Percentiles rank a stretch among this genome's conserved stretches.
phyloP scores from a whole-genome alignment of 352 stramenopile genomes.

The Globisporangium radiosum region DNA sequence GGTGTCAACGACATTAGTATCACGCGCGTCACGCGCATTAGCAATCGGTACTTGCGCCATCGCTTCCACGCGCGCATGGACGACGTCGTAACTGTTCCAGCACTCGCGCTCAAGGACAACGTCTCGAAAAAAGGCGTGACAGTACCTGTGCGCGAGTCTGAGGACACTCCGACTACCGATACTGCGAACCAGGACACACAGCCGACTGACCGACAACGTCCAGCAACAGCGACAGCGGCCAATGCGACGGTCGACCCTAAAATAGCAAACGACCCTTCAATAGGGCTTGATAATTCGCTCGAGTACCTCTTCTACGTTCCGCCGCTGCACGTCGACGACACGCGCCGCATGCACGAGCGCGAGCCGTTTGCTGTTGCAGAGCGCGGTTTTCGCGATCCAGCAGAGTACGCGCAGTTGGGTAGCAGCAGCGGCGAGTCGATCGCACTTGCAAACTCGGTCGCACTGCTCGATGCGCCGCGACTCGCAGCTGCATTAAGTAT shows the following conservation, averaged over 20 bases:
- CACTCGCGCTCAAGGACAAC: conserved; percentile 66
- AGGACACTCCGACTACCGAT: too few relatives aligned
- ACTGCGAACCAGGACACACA: too few relatives aligned
- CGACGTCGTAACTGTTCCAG: conserved; percentile 53
- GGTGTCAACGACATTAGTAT: conserved; percentile 65
- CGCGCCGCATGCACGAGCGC: conserved; percentile 21
- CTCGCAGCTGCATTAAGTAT: conserved; percentile 19
- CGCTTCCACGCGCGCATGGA: conserved; percentile 83
- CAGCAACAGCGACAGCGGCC: neutral
- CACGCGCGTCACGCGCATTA: conserved; percentile 81
- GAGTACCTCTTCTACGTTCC: conserved; percentile 84
- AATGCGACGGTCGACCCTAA: conserved; percentile 14
- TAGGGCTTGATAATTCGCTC: conserved; percentile 40
- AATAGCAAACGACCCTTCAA: too few relatives aligned
- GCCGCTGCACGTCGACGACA: conserved; percentile 33
- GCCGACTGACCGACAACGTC: neutral
- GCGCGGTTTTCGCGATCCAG: conserved; percentile 55
- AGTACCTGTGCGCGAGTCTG: conserved; percentile 25
- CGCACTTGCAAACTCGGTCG: conserved; percentile 71
- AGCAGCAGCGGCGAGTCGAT: conserved; percentile 55
- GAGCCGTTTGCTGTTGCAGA: conserved; percentile 64
- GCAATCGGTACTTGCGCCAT: conserved; percentile 85
- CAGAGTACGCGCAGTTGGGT: conserved; percentile 38
- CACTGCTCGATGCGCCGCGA: conserved; percentile 40
- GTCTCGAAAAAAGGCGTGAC: conserved; percentile 77